phyloP scores from a whole-genome alignment of 2,329 filamentous ascomycete genomes.

The Coniella vitis region DNA sequence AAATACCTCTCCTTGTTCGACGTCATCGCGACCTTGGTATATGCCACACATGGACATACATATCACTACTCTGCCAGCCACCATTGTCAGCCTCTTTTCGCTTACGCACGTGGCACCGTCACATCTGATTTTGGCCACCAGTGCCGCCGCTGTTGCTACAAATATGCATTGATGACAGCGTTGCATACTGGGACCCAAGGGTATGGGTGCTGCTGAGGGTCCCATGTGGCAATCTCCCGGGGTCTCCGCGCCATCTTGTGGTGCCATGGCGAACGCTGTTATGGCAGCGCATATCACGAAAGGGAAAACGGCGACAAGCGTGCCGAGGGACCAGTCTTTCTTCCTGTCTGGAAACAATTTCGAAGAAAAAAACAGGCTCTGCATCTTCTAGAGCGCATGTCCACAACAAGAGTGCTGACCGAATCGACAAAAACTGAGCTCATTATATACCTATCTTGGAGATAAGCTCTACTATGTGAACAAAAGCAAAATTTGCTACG shows the following conservation, averaged over 20 bases:
- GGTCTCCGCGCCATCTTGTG: neutral
- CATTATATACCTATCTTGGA: neutral
- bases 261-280: neutral
- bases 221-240: slow-evolving; percentile 4
- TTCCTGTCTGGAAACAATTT: neutral
- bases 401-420: slow-evolving; percentile 4
- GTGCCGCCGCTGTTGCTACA: neutral
- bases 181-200: neutral
- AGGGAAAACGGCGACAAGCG: no score
- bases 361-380: neutral
- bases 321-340: neutral
- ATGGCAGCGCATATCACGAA: neutral
- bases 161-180: neutral
- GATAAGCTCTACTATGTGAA: neutral
- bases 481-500: neutral
- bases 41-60: no score
- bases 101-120: slow-evolving; percentile 16
- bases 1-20: no score
- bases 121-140: slow-evolving; percentile 12
- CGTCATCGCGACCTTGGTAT: neutral
- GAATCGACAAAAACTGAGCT: neutral
- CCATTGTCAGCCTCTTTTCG: slow-evolving; percentile 11
- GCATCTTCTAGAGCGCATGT: neutral
- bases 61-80: neutral
- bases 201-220: neutral